phyloP scores from a whole-genome alignment of 306 rosid species.

The Acacia melanoxylon region DNA sequence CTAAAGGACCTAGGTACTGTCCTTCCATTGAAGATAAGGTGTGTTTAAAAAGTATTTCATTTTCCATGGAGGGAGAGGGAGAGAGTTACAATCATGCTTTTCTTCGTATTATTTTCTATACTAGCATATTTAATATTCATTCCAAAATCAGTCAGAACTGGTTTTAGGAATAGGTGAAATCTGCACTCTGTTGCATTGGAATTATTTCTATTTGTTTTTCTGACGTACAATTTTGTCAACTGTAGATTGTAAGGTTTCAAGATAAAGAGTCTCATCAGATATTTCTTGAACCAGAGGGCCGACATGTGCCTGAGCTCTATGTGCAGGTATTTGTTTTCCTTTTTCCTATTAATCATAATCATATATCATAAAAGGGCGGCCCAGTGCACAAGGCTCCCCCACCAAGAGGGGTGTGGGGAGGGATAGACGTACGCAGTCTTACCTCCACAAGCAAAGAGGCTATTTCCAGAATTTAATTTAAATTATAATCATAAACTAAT shows the following conservation, averaged over 20 bases:
- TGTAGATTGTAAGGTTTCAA: constrained; percentile 84
- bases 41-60: constrained; percentile 22
- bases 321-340: constrained; percentile 62
- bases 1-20: constrained; percentile 98
- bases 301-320: constrained; percentile 90
- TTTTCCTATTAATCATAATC: not conserved
- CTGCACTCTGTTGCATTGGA: constrained; percentile 28
- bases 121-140: not conserved
- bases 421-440: no score
- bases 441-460: no score
- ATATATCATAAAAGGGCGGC: not conserved
- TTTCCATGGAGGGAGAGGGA: not conserved
- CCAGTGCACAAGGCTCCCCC: no score
- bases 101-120: not conserved
- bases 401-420: no score
- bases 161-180: constrained; percentile 20
- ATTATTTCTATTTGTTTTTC: constrained; percentile 19
- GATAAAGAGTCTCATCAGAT: constrained; percentile 96
- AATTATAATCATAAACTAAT: not conserved
- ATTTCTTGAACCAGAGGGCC: constrained; percentile 99
- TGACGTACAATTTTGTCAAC: constrained; percentile 21
- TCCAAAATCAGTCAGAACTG: constrained; percentile 13
- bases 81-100: not conserved
- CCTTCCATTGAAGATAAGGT: constrained; percentile 99
- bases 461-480: no score